Evolutionary conservation across 2,329 filamentous ascomycete species (phyloP).

Genomic region (Ophiostoma triangulosporum): DNA sequence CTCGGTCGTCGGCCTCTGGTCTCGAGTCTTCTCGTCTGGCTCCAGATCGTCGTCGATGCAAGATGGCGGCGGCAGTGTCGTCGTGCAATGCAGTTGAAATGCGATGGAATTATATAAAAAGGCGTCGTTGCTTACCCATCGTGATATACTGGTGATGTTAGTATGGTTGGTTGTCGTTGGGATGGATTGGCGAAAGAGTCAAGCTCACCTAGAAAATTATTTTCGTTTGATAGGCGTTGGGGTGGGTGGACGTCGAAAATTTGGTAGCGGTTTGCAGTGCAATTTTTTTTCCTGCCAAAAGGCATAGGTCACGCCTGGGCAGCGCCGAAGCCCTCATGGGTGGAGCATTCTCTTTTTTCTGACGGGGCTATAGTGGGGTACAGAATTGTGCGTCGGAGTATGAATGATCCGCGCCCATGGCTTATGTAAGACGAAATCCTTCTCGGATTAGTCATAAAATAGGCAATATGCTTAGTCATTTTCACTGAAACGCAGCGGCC

Average conservation of each 20-base stretch:
- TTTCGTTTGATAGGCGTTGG: slow-evolving; percentile 13
- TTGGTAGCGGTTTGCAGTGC: slow-evolving; percentile 10
- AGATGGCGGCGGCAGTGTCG: background rate
- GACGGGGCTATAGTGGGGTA: background rate
- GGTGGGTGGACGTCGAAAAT: slow-evolving; percentile 12
- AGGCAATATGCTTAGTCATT: background rate
- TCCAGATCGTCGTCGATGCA: slow-evolving; percentile 2
- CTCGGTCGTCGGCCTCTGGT: background rate
- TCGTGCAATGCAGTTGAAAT: background rate
- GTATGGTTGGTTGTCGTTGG: slow-evolving; percentile 17
- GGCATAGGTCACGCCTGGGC: background rate
- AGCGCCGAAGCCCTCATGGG: slow-evolving; percentile 3
- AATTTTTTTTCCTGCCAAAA: slow-evolving; percentile 11
- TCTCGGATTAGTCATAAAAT: background rate
- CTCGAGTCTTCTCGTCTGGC: background rate
- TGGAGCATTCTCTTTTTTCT: background rate
- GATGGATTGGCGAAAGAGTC: slow-evolving; percentile 5
- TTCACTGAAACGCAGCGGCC: background rate
- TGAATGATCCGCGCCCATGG: slow-evolving; percentile 4
- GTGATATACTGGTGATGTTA: slow-evolving; percentile 5
- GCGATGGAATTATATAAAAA: background rate
- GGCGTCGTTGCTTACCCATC: slow-evolving; percentile 1
- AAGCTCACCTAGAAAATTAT: slow-evolving; percentile 14
- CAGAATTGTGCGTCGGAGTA: slow-evolving; percentile 13
- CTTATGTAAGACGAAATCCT: background rate